Conservation (phyloP, 1,139 yeast species). For the Torulaspora pretoriensis region DNA sequence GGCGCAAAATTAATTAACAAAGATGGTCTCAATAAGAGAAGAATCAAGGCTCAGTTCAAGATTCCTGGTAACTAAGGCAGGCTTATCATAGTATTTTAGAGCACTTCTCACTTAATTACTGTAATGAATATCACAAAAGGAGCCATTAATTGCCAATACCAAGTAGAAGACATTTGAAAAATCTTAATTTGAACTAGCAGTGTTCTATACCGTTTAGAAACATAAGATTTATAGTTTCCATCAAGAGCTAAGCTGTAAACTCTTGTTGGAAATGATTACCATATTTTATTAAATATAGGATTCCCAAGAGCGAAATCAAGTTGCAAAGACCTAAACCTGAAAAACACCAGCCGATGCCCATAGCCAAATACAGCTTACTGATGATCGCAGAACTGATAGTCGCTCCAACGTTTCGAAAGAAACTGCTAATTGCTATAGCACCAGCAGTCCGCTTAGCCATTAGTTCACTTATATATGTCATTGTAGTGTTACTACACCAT, state of each 20-base stretch:
- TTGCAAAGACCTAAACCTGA: constrained; percentile 50
- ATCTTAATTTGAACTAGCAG: neutral
- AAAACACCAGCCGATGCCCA: constrained; percentile 60
- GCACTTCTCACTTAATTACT: no score
- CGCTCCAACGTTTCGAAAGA: constrained; percentile 53
- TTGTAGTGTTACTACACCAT: constrained; percentile 55
- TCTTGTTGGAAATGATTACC: constrained; percentile 8
- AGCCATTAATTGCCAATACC: no score
- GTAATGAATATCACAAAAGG: no score
- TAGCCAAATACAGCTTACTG: constrained; percentile 39
- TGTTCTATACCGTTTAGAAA: neutral
- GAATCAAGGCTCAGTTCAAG: no score
- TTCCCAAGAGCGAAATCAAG: constrained; percentile 31
- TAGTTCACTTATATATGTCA: constrained; percentile 54
- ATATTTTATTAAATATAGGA: constrained; percentile 22
- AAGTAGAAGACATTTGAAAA: neutral
- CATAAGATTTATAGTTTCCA: neutral
- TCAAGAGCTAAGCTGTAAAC: neutral
- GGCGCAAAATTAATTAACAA: no score
- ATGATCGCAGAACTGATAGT: constrained; percentile 51
- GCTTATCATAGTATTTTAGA: no score
- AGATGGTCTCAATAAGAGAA: no score
- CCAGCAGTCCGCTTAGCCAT: constrained; percentile 52
- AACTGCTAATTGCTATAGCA: constrained; percentile 53
- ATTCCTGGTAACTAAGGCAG: no score